These are phyloP conservation scores for Coemansia sp. DNA, from an alignment of 192 early-diverging fungal species.

Conservation along the genomic window DNA sequence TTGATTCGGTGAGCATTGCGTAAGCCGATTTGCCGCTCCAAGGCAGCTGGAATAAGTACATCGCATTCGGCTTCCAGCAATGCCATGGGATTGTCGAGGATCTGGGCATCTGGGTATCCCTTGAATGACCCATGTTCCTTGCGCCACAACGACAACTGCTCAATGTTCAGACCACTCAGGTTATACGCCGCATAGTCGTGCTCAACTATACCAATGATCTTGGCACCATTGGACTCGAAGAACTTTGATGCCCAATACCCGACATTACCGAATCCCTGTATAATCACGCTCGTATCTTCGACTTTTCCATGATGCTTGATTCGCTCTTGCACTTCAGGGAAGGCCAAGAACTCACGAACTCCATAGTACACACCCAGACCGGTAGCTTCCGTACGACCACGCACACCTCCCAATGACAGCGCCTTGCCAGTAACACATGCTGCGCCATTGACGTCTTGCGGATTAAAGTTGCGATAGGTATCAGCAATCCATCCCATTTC, in stretches of 20 bases:
- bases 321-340: conserved; percentile 73
- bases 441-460: conserved; percentile 74
- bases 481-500: conserved; percentile 89
- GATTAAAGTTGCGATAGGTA: conserved; percentile 81
- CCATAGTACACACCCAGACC: conserved; percentile 81
- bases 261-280: conserved; percentile 86
- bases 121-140: conserved; percentile 64
- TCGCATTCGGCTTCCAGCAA: conserved; percentile 78
- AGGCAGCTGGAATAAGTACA: conserved; percentile 76
- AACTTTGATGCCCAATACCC: conserved; percentile 82
- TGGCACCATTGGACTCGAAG: conserved; percentile 76
- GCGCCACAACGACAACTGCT: conserved; percentile 64
- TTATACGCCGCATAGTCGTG: conserved; percentile 67
- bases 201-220: conserved; percentile 71
- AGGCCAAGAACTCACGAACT: conserved; percentile 74
- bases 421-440: conserved; percentile 84
- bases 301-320: conserved; percentile 61
- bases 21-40: conserved; percentile 76
- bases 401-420: conserved; percentile 72
- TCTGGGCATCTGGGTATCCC: conserved; percentile 61
- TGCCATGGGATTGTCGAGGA: conserved; percentile 56
- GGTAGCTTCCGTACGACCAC: conserved; percentile 79
- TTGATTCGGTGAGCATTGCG: conserved; percentile 70
- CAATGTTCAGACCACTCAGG: conserved; percentile 62
- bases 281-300: conserved; percentile 61